phyloP scores from a whole-genome alignment of 768 basidiomycete genomes.

The Agaricus blazei region DNA sequence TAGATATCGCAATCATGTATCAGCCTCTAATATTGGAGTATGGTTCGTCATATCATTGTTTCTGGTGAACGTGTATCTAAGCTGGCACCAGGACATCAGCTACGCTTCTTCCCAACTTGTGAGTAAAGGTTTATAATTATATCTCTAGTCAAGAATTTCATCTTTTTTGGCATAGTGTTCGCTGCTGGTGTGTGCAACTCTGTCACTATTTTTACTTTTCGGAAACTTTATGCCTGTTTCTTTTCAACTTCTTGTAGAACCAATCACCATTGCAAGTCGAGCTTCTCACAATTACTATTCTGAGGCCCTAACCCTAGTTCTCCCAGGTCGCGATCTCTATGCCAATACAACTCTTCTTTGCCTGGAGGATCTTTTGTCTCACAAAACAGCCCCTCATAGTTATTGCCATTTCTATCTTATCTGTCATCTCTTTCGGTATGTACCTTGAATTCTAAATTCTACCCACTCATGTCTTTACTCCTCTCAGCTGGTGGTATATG shows the following conservation, averaged over 20 bases:
- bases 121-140: conserved; percentile 14
- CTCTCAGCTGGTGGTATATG: conserved; percentile 35
- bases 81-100: conserved; percentile 20
- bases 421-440: conserved; percentile 30
- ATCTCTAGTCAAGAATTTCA: not conserved
- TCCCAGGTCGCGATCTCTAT: conserved; percentile 36
- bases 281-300: too few relatives aligned
- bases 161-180: conserved; percentile 18
- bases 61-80: not conserved
- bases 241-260: conserved; percentile 18
- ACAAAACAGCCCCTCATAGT: conserved; percentile 33
- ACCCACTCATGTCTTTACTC: not conserved
- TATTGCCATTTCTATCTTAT: conserved; percentile 24
- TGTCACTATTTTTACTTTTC: too few relatives aligned
- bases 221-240: not conserved
- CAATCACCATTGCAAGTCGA: conserved; percentile 25
- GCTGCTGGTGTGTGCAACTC: conserved; percentile 20
- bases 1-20: conserved; percentile 41
- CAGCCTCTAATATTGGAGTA: conserved; percentile 40
- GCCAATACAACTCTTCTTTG: conserved; percentile 43
- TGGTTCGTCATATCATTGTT: conserved; percentile 13
- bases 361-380: conserved; percentile 36
- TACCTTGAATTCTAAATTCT: not conserved
- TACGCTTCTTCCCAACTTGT: conserved; percentile 27
- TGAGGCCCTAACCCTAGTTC: not conserved